Evolutionary conservation across 2,329 filamentous ascomycete species (phyloP).

Genomic region (Ophiostoma perfectum): DNA sequence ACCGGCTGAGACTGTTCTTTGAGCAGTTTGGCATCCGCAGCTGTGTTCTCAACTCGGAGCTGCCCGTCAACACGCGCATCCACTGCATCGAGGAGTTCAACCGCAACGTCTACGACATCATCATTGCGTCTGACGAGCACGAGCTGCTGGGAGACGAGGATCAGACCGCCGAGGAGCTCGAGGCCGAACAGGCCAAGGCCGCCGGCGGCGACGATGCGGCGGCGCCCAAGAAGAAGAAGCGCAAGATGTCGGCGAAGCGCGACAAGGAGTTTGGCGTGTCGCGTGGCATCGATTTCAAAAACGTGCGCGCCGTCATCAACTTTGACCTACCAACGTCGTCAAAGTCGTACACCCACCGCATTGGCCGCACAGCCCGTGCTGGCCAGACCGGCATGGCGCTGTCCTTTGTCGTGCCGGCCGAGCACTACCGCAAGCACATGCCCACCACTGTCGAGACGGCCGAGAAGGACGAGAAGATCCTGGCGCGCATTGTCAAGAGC

Average conservation of each 20-base stretch:
- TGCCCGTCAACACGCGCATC: conserved; percentile 86
- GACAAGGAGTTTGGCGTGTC: conserved; percentile 94
- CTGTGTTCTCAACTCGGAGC: conserved; percentile 87
- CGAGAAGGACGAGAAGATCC: conserved; percentile 77
- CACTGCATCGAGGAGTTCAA: conserved; percentile 98
- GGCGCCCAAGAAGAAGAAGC: conserved; percentile 57
- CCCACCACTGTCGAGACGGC: conserved; percentile 71
- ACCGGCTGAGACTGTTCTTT: conserved; percentile 87
- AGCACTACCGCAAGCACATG: conserved; percentile 81
- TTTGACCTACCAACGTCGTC: conserved; percentile 87
- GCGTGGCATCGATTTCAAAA: conserved; percentile 92
- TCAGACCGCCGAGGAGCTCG: conserved; percentile 44
- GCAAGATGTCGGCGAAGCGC: conserved; percentile 52
- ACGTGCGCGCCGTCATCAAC: conserved; percentile 90
- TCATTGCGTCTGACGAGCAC: conserved; percentile 76
- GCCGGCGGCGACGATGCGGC: conserved; percentile 25
- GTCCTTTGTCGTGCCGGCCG: conserved; percentile 84
- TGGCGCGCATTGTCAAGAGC: conserved; percentile 72
- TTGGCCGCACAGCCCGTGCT: conserved; percentile 86
- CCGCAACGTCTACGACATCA: conserved; percentile 92
- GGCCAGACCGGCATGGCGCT: conserved; percentile 90
- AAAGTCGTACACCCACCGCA: conserved; percentile 94
- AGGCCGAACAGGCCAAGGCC: conserved; percentile 31
- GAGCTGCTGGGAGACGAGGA: conserved; percentile 36
- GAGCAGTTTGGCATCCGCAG: conserved; percentile 96